A percentile compares a stretch with the other conserved stretches of the same genome.
Conservation (phyloP, 352 stramenopile species). For the Phytophthora chlamydospora region DNA sequence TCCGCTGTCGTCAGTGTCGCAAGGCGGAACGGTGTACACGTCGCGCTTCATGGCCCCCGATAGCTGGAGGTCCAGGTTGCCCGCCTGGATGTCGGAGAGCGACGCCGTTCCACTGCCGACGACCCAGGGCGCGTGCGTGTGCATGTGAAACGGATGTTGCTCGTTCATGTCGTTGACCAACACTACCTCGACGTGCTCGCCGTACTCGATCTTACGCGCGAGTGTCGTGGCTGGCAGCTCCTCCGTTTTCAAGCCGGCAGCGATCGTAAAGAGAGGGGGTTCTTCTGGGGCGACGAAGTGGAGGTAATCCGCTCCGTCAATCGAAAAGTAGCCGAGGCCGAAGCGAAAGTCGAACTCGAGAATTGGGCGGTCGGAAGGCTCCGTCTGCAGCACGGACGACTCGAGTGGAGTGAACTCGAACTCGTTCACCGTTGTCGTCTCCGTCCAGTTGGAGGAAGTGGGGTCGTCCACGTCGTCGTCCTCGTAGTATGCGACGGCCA, state of each 20-base stretch:
- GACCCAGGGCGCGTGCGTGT: slow-evolving; percentile 33
- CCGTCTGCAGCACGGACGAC: slow-evolving; percentile 6
- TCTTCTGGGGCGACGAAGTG: slow-evolving; percentile 22
- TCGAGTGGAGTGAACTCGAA: slow-evolving; percentile 31
- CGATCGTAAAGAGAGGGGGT: slow-evolving; percentile 30
- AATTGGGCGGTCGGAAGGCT: slow-evolving; percentile 24
- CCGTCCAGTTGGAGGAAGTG: slow-evolving; percentile 22
- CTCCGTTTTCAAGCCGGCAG: slow-evolving; percentile 22
- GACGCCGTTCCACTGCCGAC: slow-evolving; percentile 25
- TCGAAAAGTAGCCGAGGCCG: slow-evolving; percentile 27
- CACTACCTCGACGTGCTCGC: slow-evolving; percentile 36
- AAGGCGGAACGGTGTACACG: slow-evolving; percentile 38
- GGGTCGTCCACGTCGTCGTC: slow-evolving; percentile 12
- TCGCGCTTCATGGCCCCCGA: slow-evolving; percentile 26
- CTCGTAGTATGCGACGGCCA: slow-evolving; percentile 30
- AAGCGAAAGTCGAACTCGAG: slow-evolving; percentile 32
- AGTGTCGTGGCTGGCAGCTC: slow-evolving; percentile 14
- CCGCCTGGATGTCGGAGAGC: slow-evolving; percentile 14
- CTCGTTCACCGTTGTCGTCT: slow-evolving; percentile 26
- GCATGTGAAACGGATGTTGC: slow-evolving; percentile 48
- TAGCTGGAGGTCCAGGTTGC: slow-evolving; percentile 24
- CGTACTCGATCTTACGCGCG: slow-evolving; percentile 25
- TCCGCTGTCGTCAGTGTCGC: slow-evolving; percentile 16
- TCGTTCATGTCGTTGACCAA: slow-evolving; percentile 40
- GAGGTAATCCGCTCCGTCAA: slow-evolving; percentile 21